Evolutionary conservation across 1,284 basidiomycete genomes (phyloP).

Genomic region (Malassezia psittaci): DNA sequence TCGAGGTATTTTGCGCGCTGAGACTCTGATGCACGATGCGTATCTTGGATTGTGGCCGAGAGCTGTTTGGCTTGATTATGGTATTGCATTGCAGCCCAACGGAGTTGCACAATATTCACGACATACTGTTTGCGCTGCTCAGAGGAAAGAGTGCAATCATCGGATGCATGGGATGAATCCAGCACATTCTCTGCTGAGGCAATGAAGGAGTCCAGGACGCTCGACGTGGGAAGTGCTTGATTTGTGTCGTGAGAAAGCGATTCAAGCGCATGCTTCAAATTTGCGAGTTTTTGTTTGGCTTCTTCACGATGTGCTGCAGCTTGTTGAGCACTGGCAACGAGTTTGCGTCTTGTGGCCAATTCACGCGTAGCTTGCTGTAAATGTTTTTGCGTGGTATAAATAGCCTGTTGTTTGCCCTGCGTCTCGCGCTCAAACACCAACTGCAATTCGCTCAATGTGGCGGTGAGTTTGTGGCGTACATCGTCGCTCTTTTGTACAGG

Average conservation of each 20-base stretch:
- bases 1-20: conserved; percentile 73
- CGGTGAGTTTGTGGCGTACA: conserved; percentile 57
- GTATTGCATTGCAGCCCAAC: conserved; percentile 24
- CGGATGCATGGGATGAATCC: conserved; percentile 51
- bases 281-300: conserved; percentile 24
- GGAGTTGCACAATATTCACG: conserved; percentile 20
- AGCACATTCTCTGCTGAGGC: conserved; percentile 57
- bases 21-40: conserved; percentile 64
- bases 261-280: conserved; percentile 24
- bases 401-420: conserved; percentile 70
- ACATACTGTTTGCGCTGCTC: neutral
- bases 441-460: conserved; percentile 61
- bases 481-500: conserved; percentile 76
- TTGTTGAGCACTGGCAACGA: conserved; percentile 29
- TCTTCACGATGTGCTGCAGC: conserved; percentile 37
- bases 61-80: conserved; percentile 41
- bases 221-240: neutral
- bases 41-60: conserved; percentile 64
- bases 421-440: conserved; percentile 75
- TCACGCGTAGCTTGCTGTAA: conserved; percentile 79
- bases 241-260: conserved; percentile 36
- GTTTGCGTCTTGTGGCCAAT: conserved; percentile 72
- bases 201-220: neutral
- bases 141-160: neutral
- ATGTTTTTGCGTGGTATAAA: conserved; percentile 74